Evolutionary conservation across 805 yeast genomes (phyloP).

Genomic region (Pichia membranifaciens): DNA sequence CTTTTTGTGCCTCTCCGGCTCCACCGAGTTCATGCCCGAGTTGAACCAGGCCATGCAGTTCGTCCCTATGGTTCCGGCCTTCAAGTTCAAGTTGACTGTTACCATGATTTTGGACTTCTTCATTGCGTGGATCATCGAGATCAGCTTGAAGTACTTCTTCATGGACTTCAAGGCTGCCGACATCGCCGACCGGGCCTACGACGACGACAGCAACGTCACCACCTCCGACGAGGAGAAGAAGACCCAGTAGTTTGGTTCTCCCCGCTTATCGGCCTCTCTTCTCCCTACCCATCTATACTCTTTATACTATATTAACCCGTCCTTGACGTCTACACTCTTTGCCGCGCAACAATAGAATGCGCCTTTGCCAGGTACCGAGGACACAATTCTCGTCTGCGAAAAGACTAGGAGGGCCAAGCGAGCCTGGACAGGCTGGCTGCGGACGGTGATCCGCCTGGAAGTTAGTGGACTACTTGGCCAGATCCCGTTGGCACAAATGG

Average conservation of each 20-base stretch:
- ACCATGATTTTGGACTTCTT: constrained; percentile 72
- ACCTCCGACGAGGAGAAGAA: constrained; percentile 8
- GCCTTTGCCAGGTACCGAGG: too few relatives aligned
- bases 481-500: too few relatives aligned
- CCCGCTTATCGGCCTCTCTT: too few relatives aligned
- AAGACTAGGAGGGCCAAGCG: too few relatives aligned
- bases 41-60: constrained; percentile 86
- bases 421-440: too few relatives aligned
- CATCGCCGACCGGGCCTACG: constrained; percentile 50
- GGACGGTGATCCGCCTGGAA: too few relatives aligned
- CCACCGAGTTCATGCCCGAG: constrained; percentile 94
- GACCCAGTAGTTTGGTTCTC: not conserved
- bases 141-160: constrained; percentile 74
- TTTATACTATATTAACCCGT: too few relatives aligned
- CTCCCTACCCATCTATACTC: too few relatives aligned
- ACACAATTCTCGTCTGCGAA: too few relatives aligned
- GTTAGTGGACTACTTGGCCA: too few relatives aligned
- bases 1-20: constrained; percentile 79
- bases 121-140: constrained; percentile 71
- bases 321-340: too few relatives aligned
- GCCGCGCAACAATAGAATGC: too few relatives aligned
- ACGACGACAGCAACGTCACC: constrained; percentile 15
- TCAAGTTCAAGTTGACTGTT: constrained; percentile 71
- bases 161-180: constrained; percentile 91
- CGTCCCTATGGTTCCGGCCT: constrained; percentile 72